Conservation (phyloP, 768 basidiomycete species). For the Pilatotrama ljubarskyi region DNA sequence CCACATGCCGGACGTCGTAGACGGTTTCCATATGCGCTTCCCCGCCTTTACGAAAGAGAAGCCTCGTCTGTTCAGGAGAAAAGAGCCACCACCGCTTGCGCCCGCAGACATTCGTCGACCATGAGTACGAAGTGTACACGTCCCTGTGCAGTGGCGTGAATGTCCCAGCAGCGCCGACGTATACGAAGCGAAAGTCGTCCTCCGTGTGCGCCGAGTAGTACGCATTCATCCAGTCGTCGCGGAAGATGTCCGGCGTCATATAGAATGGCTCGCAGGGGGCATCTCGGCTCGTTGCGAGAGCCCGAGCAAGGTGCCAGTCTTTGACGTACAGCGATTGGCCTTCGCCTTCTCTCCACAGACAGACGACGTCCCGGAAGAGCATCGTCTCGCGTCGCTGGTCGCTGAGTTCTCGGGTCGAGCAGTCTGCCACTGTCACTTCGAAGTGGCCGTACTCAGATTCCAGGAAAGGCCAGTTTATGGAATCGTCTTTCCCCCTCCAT, state of each 20-base stretch:
- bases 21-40: constrained; percentile 21
- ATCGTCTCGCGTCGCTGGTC: constrained; percentile 26
- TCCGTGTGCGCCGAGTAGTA: constrained; percentile 29
- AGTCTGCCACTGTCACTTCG: constrained; percentile 29
- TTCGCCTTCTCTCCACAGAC: constrained; percentile 21
- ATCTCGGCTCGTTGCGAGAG: not conserved
- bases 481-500: constrained; percentile 15
- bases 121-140: constrained; percentile 33
- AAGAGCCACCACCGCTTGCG: constrained; percentile 34
- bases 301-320: constrained; percentile 32
- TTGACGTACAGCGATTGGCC: constrained; percentile 29
- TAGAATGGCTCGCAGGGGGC: constrained; percentile 20
- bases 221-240: constrained; percentile 35
- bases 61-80: constrained; percentile 26
- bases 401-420: constrained; percentile 26
- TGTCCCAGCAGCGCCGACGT: constrained; percentile 29
- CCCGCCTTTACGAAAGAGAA: constrained; percentile 23
- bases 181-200: constrained; percentile 35
- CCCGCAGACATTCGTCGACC: constrained; percentile 32
- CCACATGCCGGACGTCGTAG: constrained; percentile 27
- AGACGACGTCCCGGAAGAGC: constrained; percentile 25
- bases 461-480: constrained; percentile 26
- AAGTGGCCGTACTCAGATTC: constrained; percentile 19
- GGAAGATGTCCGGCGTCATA: constrained; percentile 29
- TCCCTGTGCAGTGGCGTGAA: constrained; percentile 33